Conservation (phyloP, 345 rosid genomes). For the Syzygium oleosum region DNA sequence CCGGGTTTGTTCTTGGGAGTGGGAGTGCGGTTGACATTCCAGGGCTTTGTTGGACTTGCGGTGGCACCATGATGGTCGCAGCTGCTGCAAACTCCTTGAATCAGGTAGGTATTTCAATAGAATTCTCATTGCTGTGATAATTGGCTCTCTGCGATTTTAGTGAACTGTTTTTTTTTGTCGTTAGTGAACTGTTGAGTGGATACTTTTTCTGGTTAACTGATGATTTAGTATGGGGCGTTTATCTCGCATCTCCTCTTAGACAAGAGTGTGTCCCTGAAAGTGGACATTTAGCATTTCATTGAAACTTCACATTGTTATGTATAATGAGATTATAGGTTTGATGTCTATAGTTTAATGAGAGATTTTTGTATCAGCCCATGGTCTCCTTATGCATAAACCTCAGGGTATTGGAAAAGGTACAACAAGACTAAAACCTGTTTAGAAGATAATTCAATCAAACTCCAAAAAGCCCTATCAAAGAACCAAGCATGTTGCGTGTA, state of each 20-base stretch:
- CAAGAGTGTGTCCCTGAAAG: background rate
- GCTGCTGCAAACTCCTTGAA: constrained; percentile 93
- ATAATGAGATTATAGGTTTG: background rate
- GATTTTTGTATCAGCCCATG: background rate
- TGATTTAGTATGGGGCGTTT: background rate
- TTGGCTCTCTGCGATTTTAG: background rate
- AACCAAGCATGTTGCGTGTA: background rate
- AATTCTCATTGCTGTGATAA: background rate
- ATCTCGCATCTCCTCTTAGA: background rate
- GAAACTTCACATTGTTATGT: background rate
- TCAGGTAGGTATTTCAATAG: constrained; percentile 42
- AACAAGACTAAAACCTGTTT: background rate
- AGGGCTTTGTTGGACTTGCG: constrained; percentile 91
- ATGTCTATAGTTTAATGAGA: background rate
- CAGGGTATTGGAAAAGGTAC: background rate
- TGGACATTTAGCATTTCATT: background rate
- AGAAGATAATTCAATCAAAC: background rate
- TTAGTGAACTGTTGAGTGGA: background rate
- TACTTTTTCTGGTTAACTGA: background rate
- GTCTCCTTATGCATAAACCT: background rate
- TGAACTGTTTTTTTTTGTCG: background rate
- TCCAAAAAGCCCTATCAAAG: background rate
- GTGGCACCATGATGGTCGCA: constrained; percentile 96
- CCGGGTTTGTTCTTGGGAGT: constrained; percentile 81
- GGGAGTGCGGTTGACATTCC: constrained; percentile 54